Evolutionary conservation across 441 rosid species (phyloP).

Genomic region (Viola pubescens): DNA sequence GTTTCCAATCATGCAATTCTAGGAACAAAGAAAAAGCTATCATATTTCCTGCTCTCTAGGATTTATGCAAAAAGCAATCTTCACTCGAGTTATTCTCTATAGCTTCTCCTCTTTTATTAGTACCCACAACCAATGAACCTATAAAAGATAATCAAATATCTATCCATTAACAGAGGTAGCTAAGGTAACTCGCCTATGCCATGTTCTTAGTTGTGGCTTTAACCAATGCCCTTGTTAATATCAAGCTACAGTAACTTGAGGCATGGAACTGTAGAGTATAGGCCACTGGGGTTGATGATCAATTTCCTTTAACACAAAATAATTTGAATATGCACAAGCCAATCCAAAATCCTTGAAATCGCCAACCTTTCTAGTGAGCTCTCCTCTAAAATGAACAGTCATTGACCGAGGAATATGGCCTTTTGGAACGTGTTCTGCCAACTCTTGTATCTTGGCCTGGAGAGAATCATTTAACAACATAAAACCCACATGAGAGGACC

Average conservation of each 20-base stretch:
- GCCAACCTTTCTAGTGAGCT: constrained; percentile 90
- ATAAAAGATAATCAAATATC: not conserved
- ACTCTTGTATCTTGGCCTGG: constrained; percentile 98
- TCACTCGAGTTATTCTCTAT: not conserved
- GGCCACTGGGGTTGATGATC: not conserved
- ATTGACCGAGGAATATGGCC: constrained; percentile 97
- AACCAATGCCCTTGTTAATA: not conserved
- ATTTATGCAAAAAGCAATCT: not conserved
- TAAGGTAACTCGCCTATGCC: not conserved
- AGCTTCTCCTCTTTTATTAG: not conserved
- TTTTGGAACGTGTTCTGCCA: constrained; percentile 97
- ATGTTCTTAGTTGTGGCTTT: not conserved
- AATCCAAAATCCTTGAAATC: constrained; percentile 8
- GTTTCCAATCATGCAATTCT: not conserved
- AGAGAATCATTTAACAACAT: constrained; percentile 16
- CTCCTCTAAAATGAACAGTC: constrained; percentile 97
- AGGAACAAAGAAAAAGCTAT: not conserved
- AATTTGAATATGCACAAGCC: constrained; percentile 4
- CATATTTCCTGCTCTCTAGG: not conserved
- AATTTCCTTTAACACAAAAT: not conserved
- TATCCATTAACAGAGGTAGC: not conserved
- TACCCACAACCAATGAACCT: not conserved
- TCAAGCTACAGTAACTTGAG: not conserved
- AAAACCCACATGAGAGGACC: constrained; percentile 6
- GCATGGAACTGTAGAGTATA: too few species aligned